Conservation (phyloP, 1,284 basidiomycete species). For the Macrocystidia cucumis region DNA sequence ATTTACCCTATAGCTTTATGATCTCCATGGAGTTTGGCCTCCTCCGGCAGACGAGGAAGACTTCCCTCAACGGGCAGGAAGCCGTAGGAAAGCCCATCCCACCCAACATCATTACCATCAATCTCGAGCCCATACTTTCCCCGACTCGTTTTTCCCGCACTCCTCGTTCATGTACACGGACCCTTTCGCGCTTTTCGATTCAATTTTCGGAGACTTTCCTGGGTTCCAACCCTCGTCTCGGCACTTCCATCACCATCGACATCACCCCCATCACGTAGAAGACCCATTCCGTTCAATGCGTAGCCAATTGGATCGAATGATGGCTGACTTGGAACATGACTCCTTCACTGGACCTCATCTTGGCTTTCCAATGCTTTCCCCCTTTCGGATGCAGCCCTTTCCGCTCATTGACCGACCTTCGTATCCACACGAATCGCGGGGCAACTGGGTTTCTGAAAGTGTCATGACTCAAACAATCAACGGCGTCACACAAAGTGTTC, state of each 20-base stretch:
- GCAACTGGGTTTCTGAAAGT: slow-evolving; percentile 46
- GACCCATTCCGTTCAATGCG: slow-evolving; percentile 25
- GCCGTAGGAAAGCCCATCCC: slow-evolving; percentile 5
- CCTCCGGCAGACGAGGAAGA: slow-evolving; percentile 36
- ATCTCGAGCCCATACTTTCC: slow-evolving; percentile 22
- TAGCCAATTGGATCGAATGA: slow-evolving; percentile 20
- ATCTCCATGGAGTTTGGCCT: slow-evolving; percentile 64
- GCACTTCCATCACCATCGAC: slow-evolving; percentile 14
- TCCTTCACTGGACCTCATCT: slow-evolving; percentile 14
- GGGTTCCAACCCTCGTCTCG: slow-evolving; percentile 10
- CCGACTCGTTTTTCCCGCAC: slow-evolving; percentile 24
- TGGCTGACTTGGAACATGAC: slow-evolving; percentile 22
- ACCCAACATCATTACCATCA: slow-evolving; percentile 18
- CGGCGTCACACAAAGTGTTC: slow-evolving; percentile 55
- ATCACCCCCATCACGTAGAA: slow-evolving; percentile 14
- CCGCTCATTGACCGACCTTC: slow-evolving; percentile 11
- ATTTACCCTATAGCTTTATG: slow-evolving; percentile 44
- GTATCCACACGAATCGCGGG: too few species aligned
- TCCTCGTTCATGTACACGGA: slow-evolving; percentile 47
- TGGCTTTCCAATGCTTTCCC: slow-evolving; percentile 12
- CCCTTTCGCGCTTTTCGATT: slow-evolving; percentile 65
- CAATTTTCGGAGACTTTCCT: slow-evolving; percentile 49
- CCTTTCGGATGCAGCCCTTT: slow-evolving; percentile 13
- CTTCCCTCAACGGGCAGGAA: slow-evolving; percentile 15
- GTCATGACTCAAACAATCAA: slow-evolving; percentile 48